phyloP scores from a whole-genome alignment of 306 rosid genomes.

The Lathyrus sativus region DNA sequence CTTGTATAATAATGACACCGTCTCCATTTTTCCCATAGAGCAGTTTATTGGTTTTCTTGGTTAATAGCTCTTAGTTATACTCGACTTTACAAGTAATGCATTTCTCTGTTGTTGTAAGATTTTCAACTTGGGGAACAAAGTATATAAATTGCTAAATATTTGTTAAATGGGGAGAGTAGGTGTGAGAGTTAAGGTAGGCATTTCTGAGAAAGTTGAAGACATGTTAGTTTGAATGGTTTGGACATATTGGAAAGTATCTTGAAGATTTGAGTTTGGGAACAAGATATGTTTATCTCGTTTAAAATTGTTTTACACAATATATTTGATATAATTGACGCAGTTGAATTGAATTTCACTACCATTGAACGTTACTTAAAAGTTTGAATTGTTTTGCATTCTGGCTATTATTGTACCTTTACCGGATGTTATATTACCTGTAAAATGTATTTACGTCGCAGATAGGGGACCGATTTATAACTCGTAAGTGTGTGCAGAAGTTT shows the following conservation, averaged over 20 bases:
- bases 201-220: background rate
- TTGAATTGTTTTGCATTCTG: conserved; percentile 24
- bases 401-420: conserved; percentile 31
- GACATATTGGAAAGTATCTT: conserved; percentile 16
- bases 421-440: conserved; percentile 30
- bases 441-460: conserved; percentile 54
- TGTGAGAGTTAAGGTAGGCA: background rate
- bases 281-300: conserved; percentile 26
- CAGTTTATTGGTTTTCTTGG: conserved; percentile 7
- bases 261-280: conserved; percentile 8
- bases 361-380: conserved; percentile 18
- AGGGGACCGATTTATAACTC: conserved; percentile 87
- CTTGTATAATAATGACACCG: background rate
- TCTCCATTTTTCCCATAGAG: background rate
- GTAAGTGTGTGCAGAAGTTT: conserved; percentile 77
- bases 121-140: conserved; percentile 2
- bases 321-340: conserved; percentile 18
- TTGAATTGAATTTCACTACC: conserved; percentile 21
- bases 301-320: conserved; percentile 17
- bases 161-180: background rate
- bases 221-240: conserved; percentile 3
- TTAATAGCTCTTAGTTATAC: background rate
- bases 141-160: background rate
- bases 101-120: conserved; percentile 12
- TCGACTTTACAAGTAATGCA: background rate